Conservation (phyloP, 2,329 filamentous ascomycete genomes). For the Colletotrichum chlorophyti region DNA sequence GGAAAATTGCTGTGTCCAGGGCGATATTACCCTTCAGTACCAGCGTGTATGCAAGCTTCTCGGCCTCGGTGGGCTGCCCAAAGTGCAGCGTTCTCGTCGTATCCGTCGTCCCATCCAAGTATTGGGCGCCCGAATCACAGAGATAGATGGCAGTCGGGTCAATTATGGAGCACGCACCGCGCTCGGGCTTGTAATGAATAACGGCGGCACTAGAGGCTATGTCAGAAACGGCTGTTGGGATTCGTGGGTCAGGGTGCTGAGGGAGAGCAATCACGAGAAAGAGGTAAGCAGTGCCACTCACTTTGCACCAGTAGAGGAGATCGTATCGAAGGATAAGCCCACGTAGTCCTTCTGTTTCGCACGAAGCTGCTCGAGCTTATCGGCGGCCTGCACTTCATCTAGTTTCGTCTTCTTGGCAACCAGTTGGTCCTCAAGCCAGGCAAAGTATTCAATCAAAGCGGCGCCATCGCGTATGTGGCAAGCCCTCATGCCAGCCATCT, state of each 20-base stretch:
- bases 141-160: conserved; percentile 89
- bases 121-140: conserved; percentile 98
- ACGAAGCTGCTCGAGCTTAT: conserved; percentile 83
- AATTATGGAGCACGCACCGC: conserved; percentile 80
- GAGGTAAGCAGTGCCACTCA: conserved; percentile 42
- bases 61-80: conserved; percentile 79
- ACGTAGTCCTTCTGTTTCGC: conserved; percentile 76
- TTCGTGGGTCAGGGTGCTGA: background rate
- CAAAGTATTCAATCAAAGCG: conserved; percentile 90
- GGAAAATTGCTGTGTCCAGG: conserved; percentile 85
- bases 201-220: conserved; percentile 74
- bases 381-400: conserved; percentile 90
- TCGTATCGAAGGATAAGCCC: conserved; percentile 93
- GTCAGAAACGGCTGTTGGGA: background rate
- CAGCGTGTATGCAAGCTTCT: conserved; percentile 89
- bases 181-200: conserved; percentile 94
- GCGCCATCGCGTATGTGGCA: conserved; percentile 95
- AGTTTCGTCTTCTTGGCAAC: conserved; percentile 73
- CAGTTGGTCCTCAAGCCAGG: conserved; percentile 93
- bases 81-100: conserved; percentile 95
- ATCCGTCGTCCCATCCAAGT: conserved; percentile 93
- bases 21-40: conserved; percentile 95
- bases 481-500: conserved; percentile 89
- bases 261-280: background rate
- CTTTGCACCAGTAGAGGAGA: conserved; percentile 88